Percentiles rank a stretch among this genome's conserved stretches.
phyloP scores from a whole-genome alignment of 176 grass and related monocot genomes.

The Avena eriantha region DNA sequence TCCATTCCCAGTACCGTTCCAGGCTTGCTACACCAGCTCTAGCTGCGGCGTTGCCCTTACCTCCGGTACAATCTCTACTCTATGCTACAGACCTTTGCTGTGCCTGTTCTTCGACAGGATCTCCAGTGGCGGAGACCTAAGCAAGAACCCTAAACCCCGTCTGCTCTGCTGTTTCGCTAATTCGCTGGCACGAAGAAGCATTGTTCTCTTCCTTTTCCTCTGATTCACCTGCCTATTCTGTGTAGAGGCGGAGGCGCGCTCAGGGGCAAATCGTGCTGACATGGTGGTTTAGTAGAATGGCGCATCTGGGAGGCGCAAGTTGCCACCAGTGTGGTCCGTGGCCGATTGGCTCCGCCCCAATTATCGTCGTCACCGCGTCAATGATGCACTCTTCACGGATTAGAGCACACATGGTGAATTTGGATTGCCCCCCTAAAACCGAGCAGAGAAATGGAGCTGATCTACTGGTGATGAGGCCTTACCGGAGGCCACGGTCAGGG shows the following conservation, averaged over 20 bases:
- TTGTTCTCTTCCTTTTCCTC: neutral
- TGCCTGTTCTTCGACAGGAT: neutral
- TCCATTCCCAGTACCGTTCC: constrained; percentile 22
- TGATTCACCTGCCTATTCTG: neutral
- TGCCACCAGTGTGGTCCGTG: constrained; percentile 37
- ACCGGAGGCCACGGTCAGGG: neutral
- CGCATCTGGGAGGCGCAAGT: constrained; percentile 18
- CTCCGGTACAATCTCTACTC: neutral
- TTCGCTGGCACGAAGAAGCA: neutral
- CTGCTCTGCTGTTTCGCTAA: neutral
- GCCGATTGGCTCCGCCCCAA: constrained; percentile 28
- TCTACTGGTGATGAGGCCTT: constrained; percentile 27
- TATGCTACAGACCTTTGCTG: neutral
- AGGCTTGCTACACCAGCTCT: neutral
- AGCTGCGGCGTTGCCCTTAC: constrained; percentile 1
- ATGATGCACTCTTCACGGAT: neutral
- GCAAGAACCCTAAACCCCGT: constrained; percentile 19
- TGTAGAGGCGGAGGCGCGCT: neutral
- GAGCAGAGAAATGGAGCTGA: constrained; percentile 49
- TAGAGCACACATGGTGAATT: constrained; percentile 16
- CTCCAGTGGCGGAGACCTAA: neutral
- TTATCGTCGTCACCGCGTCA: neutral
- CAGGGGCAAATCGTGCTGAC: neutral
- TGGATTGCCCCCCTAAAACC: constrained; percentile 40
- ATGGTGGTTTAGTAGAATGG: constrained; percentile 41